phyloP scores from a whole-genome alignment of 2,329 filamentous ascomycete genomes.

The Chaetomium sp. region DNA sequence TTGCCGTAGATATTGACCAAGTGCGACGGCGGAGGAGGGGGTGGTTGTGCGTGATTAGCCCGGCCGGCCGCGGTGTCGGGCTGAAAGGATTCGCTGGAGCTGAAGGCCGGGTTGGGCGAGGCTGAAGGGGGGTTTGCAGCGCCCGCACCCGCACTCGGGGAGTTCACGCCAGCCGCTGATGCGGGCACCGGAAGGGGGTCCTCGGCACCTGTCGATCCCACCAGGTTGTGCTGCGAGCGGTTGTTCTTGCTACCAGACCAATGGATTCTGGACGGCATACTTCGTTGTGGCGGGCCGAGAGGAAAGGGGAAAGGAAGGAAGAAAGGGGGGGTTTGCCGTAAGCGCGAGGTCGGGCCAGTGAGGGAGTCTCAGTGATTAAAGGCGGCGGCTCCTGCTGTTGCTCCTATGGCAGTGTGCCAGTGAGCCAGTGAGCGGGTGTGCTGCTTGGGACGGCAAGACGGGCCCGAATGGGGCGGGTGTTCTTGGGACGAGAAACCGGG shows the following conservation, averaged over 20 bases:
- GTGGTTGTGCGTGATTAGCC: constrained; percentile 26
- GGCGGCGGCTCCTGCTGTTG: background rate
- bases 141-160: constrained; percentile 22
- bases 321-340: background rate
- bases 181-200: constrained; percentile 16
- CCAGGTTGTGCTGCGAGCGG: constrained; percentile 50
- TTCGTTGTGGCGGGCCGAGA: constrained; percentile 17
- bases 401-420: background rate
- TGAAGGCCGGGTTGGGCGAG: constrained; percentile 40
- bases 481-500: background rate
- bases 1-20: constrained; percentile 26
- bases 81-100: constrained; percentile 43
- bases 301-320: background rate
- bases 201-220: constrained; percentile 35
- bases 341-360: background rate
- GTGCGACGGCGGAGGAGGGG: constrained; percentile 25
- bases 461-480: background rate
- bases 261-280: constrained; percentile 45
- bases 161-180: constrained; percentile 15
- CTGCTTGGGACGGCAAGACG: background rate
- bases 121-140: constrained; percentile 37
- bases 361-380: background rate
- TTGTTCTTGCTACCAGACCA: constrained; percentile 48
- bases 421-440: background rate
- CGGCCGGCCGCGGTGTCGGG: constrained; percentile 29